Conservation (phyloP, 176 grass and related monocot species). For the Stipa capillata region DNA sequence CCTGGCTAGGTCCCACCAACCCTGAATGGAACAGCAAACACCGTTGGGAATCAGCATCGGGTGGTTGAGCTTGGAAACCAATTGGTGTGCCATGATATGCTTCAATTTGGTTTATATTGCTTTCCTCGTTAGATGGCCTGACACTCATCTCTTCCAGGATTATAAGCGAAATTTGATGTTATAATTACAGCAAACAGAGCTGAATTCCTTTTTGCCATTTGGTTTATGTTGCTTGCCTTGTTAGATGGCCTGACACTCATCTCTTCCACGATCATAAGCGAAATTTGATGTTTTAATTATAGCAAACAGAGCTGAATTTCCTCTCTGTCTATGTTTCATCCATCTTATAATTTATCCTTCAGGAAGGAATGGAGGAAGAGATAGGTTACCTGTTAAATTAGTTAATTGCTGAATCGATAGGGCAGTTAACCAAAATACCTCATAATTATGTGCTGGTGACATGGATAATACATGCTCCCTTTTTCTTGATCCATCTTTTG, state of each 20-base stretch:
- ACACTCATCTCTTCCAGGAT: neutral
- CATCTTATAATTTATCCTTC: neutral
- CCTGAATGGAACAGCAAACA: too few species aligned
- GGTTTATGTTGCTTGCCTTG: neutral
- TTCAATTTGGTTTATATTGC: neutral
- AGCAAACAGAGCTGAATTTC: neutral
- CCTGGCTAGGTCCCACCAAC: too few species aligned
- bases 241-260: neutral
- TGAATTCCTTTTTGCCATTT: neutral
- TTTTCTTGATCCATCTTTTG: neutral
- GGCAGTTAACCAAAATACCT: neutral
- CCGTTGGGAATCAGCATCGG: too few species aligned
- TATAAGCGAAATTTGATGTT: neutral
- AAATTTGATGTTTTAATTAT: neutral
- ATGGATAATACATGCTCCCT: neutral
- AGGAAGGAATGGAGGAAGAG: neutral
- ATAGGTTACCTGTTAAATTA: too few species aligned
- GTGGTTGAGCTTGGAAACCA: too few species aligned
- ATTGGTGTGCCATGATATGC: neutral
- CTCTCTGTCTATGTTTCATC: neutral
- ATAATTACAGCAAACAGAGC: neutral
- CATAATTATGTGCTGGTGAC: neutral
- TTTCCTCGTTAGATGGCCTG: neutral
- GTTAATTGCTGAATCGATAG: too few species aligned
- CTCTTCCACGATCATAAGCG: neutral